Conservation (phyloP, 2,329 filamentous ascomycete genomes). For the Aspergillus tubingensis region DNA sequence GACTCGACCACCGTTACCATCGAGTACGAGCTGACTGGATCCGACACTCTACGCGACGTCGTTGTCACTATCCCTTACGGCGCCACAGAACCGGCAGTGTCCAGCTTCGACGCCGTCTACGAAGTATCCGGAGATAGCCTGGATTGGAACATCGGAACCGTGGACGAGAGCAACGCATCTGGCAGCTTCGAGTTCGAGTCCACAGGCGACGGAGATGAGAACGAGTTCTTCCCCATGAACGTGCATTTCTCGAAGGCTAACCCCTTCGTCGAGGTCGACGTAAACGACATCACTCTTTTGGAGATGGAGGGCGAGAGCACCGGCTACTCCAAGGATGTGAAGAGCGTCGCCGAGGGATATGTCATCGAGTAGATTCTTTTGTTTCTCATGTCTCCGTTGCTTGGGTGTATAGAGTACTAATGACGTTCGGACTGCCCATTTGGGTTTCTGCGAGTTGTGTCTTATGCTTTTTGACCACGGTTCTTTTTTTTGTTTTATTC, state of each 20-base stretch:
- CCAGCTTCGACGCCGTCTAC: slow-evolving; percentile 91
- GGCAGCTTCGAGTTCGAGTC: slow-evolving; percentile 97
- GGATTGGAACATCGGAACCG: slow-evolving; percentile 88
- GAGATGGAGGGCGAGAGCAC: slow-evolving; percentile 49
- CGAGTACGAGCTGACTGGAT: slow-evolving; percentile 89
- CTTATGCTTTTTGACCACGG: slow-evolving; percentile 22
- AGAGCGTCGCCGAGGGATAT: slow-evolving; percentile 48
- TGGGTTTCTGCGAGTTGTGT: slow-evolving; percentile 18
- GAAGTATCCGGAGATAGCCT: slow-evolving; percentile 90
- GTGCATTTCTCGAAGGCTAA: slow-evolving; percentile 82
- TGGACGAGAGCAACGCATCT: slow-evolving; percentile 77
- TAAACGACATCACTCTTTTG: slow-evolving; percentile 52
- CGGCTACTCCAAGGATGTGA: slow-evolving; percentile 49
- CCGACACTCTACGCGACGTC: slow-evolving; percentile 78
- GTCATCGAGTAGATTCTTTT: slow-evolving; percentile 43
- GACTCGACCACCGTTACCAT: slow-evolving; percentile 87
- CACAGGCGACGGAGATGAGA: slow-evolving; percentile 77
- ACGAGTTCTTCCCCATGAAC: slow-evolving; percentile 97
- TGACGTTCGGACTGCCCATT: slow-evolving; percentile 36
- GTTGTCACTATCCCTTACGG: slow-evolving; percentile 84
- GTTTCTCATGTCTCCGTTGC: slow-evolving; percentile 8
- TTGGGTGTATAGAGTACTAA: slow-evolving; percentile 41
- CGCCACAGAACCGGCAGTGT: slow-evolving; percentile 80
- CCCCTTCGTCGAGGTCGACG: slow-evolving; percentile 90
- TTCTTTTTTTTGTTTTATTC: slow-evolving; percentile 22